A percentile compares a stretch with the other conserved stretches of the same genome.
These are phyloP conservation scores for Lobosporangium transversale DNA, from an alignment of 192 early-diverging fungal species.

Conservation along the genomic window DNA sequence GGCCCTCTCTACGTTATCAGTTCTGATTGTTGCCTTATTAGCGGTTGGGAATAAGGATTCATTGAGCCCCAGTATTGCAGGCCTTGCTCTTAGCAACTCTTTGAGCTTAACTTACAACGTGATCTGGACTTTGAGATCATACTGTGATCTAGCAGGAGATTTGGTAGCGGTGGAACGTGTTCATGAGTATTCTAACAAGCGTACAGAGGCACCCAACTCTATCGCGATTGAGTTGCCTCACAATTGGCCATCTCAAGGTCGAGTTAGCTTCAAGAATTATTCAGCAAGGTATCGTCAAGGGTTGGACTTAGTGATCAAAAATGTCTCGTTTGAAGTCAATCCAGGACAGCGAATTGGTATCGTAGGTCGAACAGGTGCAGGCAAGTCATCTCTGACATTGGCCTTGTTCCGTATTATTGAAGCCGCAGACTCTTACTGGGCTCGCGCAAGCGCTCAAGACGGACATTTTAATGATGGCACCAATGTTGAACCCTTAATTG, in stretches of 20 bases:
- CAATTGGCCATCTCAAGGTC: constrained; percentile 44
- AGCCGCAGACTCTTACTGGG: constrained; percentile 40
- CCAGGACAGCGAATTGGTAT: constrained; percentile 47
- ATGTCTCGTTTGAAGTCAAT: constrained; percentile 62
- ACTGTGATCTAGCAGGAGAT: constrained; percentile 76
- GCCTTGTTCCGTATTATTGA: constrained; percentile 60
- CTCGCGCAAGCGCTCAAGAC: constrained; percentile 16
- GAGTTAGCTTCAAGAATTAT: constrained; percentile 44
- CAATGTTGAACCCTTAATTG: not conserved
- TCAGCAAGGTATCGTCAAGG: constrained; percentile 43
- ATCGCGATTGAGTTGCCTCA: constrained; percentile 5
- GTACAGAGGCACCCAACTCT: constrained; percentile 32
- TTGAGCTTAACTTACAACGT: constrained; percentile 76
- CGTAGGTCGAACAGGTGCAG: constrained; percentile 55
- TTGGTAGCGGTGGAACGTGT: constrained; percentile 82
- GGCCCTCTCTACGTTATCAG: constrained; percentile 68
- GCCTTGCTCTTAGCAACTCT: constrained; percentile 82
- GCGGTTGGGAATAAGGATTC: constrained; percentile 56
- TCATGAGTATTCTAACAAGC: constrained; percentile 41
- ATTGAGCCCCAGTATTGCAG: constrained; percentile 85
- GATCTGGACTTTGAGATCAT: constrained; percentile 77
- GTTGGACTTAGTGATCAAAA: constrained; percentile 58
- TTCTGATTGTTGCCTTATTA: constrained; percentile 67
- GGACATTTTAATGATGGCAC: not conserved
- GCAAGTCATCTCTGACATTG: constrained; percentile 60